phyloP scores from a whole-genome alignment of 306 rosid species.

The Abrus precatorius region DNA sequence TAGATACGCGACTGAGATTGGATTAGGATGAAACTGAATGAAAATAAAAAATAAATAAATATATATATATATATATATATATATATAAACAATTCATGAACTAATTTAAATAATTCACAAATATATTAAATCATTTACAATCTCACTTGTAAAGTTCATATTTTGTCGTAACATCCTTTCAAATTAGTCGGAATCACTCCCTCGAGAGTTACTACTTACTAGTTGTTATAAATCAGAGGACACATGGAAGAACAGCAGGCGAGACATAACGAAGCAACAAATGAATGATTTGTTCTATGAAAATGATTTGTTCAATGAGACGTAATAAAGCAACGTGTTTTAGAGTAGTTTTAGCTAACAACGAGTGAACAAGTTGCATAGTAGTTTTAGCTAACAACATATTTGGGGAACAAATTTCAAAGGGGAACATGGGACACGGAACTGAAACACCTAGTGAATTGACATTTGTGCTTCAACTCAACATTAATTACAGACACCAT shows the following conservation, averaged over 20 bases:
- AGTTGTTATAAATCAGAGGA: neutral
- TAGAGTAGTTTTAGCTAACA: no score
- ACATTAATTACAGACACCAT: slow-evolving; percentile 28
- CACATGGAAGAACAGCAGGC: neutral
- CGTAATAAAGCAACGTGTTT: neutral
- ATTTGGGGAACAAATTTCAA: neutral
- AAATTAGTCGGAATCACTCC: neutral
- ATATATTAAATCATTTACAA: no score
- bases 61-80: no score
- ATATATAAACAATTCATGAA: no score
- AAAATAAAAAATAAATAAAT: no score
- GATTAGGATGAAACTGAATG: no score
- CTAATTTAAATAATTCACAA: no score
- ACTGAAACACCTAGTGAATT: slow-evolving; percentile 21
- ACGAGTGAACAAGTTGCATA: neutral
- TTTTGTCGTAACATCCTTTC: neutral
- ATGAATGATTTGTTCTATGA: no score
- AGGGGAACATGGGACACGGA: neutral
- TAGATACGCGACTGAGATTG: no score
- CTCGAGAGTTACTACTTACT: neutral
- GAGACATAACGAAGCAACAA: no score
- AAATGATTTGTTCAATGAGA: neutral
- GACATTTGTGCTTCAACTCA: slow-evolving; percentile 32
- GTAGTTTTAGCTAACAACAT: neutral
- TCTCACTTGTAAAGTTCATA: no score